A percentile compares a stretch with the other conserved stretches of the same genome.
Evolutionary conservation across 345 rosid species (phyloP).

Genomic region (Moricandia arvensis): DNA sequence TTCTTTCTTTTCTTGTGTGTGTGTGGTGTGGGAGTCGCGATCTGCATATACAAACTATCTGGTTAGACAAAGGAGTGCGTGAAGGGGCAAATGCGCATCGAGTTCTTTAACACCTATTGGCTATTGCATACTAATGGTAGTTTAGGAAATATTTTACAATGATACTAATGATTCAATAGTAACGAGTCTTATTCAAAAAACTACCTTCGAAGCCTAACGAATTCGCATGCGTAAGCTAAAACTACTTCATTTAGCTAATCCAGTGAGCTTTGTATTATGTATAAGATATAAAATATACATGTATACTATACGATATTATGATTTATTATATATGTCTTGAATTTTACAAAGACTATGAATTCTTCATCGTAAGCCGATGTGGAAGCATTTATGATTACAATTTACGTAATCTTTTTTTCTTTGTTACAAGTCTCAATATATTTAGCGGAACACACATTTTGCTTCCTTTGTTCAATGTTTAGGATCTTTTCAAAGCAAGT

Average conservation of each 20-base stretch:
- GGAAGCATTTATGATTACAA: too few relatives aligned
- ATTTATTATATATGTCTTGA: background rate
- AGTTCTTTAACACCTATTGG: background rate
- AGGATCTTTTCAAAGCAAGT: background rate
- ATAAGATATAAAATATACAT: background rate
- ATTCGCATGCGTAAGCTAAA: background rate
- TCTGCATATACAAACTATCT: too few relatives aligned
- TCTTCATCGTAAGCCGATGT: too few relatives aligned
- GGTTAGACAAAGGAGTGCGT: too few relatives aligned
- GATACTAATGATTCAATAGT: background rate
- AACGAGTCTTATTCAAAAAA: background rate
- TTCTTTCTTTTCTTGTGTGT: too few relatives aligned
- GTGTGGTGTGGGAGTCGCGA: too few relatives aligned
- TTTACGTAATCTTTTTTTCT: background rate
- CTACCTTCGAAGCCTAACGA: background rate
- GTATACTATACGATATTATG: background rate
- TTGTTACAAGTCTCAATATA: background rate
- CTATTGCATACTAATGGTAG: too few relatives aligned
- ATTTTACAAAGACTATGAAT: background rate
- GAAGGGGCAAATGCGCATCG: too few relatives aligned
- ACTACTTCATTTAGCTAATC: background rate
- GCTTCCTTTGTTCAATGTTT: slow-evolving; percentile 7
- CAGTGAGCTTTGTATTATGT: background rate
- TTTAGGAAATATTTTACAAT: too few relatives aligned
- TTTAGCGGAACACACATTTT: slow-evolving; percentile 3